These are phyloP conservation scores for Eimeria maxima DNA, from an alignment of 169 alveolate genomes.

Conservation along the genomic window DNA sequence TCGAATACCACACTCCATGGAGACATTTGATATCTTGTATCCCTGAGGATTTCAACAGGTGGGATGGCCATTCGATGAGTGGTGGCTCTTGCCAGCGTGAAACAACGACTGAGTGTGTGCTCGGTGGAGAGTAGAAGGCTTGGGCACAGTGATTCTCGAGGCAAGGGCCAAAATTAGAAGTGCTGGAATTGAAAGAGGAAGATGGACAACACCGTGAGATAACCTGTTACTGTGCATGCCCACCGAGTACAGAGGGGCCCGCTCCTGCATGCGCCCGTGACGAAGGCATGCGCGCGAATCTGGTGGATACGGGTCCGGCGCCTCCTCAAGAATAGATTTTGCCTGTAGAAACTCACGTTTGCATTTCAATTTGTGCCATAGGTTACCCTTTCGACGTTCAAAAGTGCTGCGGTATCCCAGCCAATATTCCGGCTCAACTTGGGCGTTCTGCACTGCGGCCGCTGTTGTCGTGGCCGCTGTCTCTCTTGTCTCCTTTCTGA, in stretches of 20 bases:
- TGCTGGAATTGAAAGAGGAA: background rate
- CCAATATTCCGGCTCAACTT: background rate
- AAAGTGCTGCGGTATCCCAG: background rate
- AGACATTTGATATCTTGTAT: background rate
- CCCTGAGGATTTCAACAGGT: background rate
- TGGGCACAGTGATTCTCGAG: background rate
- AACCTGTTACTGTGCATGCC: constrained; percentile 5
- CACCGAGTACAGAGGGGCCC: constrained; percentile 25
- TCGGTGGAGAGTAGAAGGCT: background rate
- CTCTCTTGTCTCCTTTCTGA: background rate
- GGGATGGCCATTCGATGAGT: background rate
- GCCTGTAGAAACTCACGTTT: background rate
- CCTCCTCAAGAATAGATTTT: background rate
- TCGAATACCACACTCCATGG: constrained; percentile 30
- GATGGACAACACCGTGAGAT: background rate
- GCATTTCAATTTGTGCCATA: background rate
- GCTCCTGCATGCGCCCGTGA: constrained; percentile 42
- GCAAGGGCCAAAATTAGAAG: background rate
- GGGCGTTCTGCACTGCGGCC: background rate
- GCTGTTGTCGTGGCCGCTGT: background rate
- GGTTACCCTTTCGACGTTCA: background rate
- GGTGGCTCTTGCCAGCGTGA: background rate
- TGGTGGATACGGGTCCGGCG: no score
- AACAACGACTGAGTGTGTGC: constrained; percentile 2
- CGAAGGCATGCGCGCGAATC: background rate